Evolutionary conservation across 495 filamentous ascomycete species (phyloP).

Genomic region (Aspergillus nidulans): DNA sequence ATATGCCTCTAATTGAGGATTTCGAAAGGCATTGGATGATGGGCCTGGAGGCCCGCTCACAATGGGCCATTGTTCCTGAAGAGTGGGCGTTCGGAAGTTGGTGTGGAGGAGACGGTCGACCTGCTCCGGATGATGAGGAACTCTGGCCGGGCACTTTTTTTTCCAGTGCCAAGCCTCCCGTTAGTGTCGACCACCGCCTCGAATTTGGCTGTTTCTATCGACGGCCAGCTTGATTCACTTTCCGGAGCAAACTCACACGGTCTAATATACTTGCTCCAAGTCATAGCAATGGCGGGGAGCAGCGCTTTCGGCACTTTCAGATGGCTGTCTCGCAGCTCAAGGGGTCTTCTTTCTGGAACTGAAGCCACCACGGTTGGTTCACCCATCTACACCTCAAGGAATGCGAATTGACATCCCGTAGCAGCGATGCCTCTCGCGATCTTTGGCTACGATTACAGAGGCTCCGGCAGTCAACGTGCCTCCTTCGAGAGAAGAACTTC

Average conservation of each 20-base stretch:
- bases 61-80: conserved; percentile 55
- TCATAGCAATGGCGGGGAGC: conserved; percentile 35
- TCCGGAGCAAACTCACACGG: not conserved
- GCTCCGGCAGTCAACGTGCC: conserved; percentile 30
- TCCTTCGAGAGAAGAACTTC: conserved; percentile 35
- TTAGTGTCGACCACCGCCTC: conserved; percentile 30
- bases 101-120: conserved; percentile 16
- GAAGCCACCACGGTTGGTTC: conserved; percentile 43
- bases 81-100: conserved; percentile 13
- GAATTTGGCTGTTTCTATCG: conserved; percentile 27
- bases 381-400: not conserved
- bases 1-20: conserved; percentile 31
- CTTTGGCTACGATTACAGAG: conserved; percentile 88
- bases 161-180: conserved; percentile 34
- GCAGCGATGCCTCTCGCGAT: conserved; percentile 54
- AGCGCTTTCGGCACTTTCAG: conserved; percentile 34
- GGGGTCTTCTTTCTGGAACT: conserved; percentile 37
- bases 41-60: conserved; percentile 64
- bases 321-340: conserved; percentile 42
- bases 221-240: conserved; percentile 12
- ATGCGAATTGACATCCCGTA: conserved; percentile 13
- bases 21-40: conserved; percentile 60
- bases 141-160: conserved; percentile 38
- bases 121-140: conserved; percentile 3
- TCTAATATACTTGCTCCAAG: not conserved